Percentiles rank a stretch among this genome's conserved stretches.
Conservation (phyloP, 306 rosid genomes). For the Amphicarpaea edgeworthii region DNA sequence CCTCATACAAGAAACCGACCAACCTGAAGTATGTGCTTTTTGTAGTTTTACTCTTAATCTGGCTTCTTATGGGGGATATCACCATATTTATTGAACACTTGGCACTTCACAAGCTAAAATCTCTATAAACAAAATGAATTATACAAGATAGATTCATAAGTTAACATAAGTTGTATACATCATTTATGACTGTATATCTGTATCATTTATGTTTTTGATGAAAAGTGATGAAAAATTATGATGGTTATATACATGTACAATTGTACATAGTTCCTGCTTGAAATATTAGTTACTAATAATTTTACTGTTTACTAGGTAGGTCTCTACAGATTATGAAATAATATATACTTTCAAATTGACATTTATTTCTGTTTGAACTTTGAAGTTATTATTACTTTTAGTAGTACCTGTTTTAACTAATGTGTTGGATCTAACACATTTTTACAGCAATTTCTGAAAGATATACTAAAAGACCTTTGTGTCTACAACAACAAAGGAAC, state of each 20-base stretch:
- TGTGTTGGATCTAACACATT: slow-evolving; percentile 28
- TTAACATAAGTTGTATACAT: slow-evolving; percentile 4
- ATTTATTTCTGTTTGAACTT: slow-evolving; percentile 5
- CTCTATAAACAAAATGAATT: background rate
- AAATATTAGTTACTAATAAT: background rate
- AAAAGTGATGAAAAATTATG: slow-evolving; percentile 5
- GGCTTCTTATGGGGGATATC: slow-evolving; percentile 31
- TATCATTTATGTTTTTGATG: background rate
- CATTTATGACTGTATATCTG: background rate
- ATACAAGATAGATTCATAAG: background rate
- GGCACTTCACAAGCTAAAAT: background rate
- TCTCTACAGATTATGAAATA: slow-evolving; percentile 27
- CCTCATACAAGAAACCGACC: slow-evolving; percentile 86
- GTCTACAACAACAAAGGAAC: slow-evolving; percentile 91
- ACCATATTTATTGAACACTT: background rate
- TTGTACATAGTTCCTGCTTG: background rate
- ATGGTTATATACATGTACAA: background rate
- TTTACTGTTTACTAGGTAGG: background rate
- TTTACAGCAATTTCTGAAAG: slow-evolving; percentile 94
- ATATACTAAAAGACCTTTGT: slow-evolving; percentile 84
- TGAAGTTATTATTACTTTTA: background rate
- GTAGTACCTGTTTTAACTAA: slow-evolving; percentile 3
- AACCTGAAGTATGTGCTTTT: slow-evolving; percentile 82
- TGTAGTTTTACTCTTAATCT: slow-evolving; percentile 35
- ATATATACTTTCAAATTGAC: slow-evolving; percentile 14